Conservation (phyloP, 2,329 filamentous ascomycete genomes). For the Aspergillus amoenus region DNA sequence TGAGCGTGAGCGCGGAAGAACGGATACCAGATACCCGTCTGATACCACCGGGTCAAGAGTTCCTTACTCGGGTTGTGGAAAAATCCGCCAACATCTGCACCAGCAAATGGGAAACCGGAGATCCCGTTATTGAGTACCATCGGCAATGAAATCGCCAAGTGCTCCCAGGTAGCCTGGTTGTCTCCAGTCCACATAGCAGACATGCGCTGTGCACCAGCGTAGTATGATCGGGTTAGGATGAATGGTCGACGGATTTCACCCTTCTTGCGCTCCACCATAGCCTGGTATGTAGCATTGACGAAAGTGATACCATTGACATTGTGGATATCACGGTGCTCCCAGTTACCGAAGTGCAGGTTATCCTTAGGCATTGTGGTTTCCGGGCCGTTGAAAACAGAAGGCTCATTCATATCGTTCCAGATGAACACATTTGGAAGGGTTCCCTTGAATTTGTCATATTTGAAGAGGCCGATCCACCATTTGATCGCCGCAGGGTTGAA, state of each 20-base stretch:
- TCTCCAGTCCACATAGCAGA: slow-evolving; percentile 99
- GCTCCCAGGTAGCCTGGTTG: slow-evolving; percentile 90
- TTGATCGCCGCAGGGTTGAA: slow-evolving; percentile 89
- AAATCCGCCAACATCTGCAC: slow-evolving; percentile 95
- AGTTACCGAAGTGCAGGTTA: slow-evolving; percentile 84
- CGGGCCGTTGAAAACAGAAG: slow-evolving; percentile 96
- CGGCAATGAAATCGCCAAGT: slow-evolving; percentile 83
- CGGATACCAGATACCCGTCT: slow-evolving; percentile 93
- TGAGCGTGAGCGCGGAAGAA: slow-evolving; percentile 98
- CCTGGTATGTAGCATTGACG: slow-evolving; percentile 89
- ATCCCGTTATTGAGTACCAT: slow-evolving; percentile 95
- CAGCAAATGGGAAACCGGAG: slow-evolving; percentile 87
- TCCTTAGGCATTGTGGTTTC: slow-evolving; percentile 99
- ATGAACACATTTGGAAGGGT: slow-evolving; percentile 84
- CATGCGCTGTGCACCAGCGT: slow-evolving; percentile 81
- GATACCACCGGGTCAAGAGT: slow-evolving; percentile 90
- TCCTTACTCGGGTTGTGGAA: slow-evolving; percentile 96
- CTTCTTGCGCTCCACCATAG: slow-evolving; percentile 78
- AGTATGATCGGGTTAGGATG: slow-evolving; percentile 89
- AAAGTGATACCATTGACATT: slow-evolving; percentile 95
- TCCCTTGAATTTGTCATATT: slow-evolving; percentile 83
- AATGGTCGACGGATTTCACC: slow-evolving; percentile 85
- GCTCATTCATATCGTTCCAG: slow-evolving; percentile 99
- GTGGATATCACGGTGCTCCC: slow-evolving; percentile 97
- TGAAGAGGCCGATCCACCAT: slow-evolving; percentile 91